Conservation (phyloP, 2,329 filamentous ascomycete genomes). For the Shiraia bambusicola region DNA sequence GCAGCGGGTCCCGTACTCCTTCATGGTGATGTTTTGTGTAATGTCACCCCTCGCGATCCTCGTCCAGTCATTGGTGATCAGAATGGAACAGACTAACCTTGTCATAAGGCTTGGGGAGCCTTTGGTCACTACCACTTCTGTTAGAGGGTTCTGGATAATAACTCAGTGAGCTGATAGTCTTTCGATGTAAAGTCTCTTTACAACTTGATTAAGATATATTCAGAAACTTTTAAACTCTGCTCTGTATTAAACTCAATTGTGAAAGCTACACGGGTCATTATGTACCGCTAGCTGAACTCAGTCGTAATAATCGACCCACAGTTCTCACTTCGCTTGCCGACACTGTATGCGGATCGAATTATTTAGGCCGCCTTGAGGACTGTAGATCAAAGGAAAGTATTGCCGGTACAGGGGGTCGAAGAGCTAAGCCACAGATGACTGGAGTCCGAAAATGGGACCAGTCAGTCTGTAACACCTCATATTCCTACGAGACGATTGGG, state of each 20-base stretch:
- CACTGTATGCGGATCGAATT: constrained; percentile 16
- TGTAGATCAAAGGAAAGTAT: constrained; percentile 22
- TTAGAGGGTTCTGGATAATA: constrained; percentile 12
- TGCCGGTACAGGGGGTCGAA: constrained; percentile 18
- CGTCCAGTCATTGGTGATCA: constrained; percentile 16
- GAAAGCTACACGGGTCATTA: constrained; percentile 6
- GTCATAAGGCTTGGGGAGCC: constrained; percentile 14
- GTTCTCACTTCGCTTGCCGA: too few species aligned
- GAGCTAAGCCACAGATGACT: constrained; percentile 20
- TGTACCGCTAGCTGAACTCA: constrained; percentile 8
- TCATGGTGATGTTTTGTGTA: constrained; percentile 19
- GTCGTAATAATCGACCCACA: too few species aligned
- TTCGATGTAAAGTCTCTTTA: constrained; percentile 16
- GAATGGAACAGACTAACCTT: constrained; percentile 19
- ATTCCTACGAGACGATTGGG: too few species aligned
- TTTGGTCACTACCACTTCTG: constrained; percentile 15
- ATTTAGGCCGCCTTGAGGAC: constrained; percentile 15
- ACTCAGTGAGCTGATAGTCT: constrained; percentile 9
- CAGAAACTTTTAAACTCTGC: constrained; percentile 12
- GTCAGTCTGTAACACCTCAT: too few species aligned
- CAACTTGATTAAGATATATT: constrained; percentile 15
- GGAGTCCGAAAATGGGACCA: constrained; percentile 20
- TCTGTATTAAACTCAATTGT: constrained; percentile 5
- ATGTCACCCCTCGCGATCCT: constrained; percentile 14
- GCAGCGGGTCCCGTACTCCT: constrained; percentile 4